phyloP scores from a whole-genome alignment of 2,329 filamentous ascomycete genomes.

The Parafenestella ontariensis region DNA sequence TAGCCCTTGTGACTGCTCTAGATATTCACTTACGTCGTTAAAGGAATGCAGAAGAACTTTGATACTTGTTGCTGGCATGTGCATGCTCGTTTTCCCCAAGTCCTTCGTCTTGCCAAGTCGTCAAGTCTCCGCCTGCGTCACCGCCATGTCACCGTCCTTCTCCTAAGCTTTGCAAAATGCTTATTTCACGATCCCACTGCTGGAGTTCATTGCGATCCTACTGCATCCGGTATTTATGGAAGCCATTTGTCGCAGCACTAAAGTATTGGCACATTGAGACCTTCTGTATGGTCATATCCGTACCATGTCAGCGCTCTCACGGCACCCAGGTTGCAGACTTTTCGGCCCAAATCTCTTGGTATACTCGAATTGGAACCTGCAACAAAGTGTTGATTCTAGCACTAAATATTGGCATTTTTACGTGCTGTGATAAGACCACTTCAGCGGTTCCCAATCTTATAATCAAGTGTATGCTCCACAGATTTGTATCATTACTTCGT shows the following conservation, averaged over 20 bases:
- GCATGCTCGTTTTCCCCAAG: neutral
- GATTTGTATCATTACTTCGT: no score
- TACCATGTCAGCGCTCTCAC: neutral
- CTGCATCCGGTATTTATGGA: slow-evolving; percentile 9
- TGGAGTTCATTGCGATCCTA: neutral
- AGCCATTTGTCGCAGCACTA: slow-evolving; percentile 20
- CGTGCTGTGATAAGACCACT: neutral
- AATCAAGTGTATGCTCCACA: neutral
- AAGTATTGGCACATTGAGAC: slow-evolving; percentile 15
- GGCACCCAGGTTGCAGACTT: neutral
- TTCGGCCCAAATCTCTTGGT: slow-evolving; percentile 4
- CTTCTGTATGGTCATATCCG: slow-evolving; percentile 9
- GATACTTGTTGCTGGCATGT: neutral
- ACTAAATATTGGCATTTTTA: slow-evolving; percentile 14
- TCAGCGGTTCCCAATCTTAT: no score
- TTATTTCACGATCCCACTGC: slow-evolving; percentile 1
- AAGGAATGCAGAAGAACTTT: neutral
- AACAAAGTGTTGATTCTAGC: slow-evolving; percentile 8
- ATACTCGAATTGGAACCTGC: slow-evolving; percentile 2
- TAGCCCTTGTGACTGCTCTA: neutral
- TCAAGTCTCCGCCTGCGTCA: neutral
- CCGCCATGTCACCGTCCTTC: neutral
- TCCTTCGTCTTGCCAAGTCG: neutral
- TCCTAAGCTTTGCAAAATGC: slow-evolving; percentile 4
- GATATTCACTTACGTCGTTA: neutral